Percentiles rank a stretch among this genome's conserved stretches.
Conservation (phyloP, 23 red algal genomes). For the Gracilaria gracilis region DNA sequence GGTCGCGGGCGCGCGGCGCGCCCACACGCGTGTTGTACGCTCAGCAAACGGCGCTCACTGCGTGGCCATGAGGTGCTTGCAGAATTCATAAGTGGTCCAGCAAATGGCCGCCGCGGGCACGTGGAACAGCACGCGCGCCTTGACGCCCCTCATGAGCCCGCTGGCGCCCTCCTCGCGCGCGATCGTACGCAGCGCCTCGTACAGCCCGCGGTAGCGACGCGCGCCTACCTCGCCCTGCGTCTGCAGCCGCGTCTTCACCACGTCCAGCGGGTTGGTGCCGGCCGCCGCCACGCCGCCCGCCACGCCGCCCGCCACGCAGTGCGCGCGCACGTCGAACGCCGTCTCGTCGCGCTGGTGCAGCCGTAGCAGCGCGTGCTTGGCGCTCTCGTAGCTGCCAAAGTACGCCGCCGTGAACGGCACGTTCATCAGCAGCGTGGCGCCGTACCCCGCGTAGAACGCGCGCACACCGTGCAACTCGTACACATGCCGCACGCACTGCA, state of each 20-base stretch:
- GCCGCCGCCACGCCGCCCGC: slow-evolving; percentile 85
- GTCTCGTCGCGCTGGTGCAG: slow-evolving; percentile 28
- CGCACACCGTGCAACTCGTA: slow-evolving; percentile 70
- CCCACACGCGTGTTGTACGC: too few species aligned
- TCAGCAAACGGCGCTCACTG: too few species aligned
- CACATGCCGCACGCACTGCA: slow-evolving; percentile 61
- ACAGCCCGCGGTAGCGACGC: slow-evolving; percentile 83
- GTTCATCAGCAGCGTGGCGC: slow-evolving; percentile 93
- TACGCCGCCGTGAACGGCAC: slow-evolving; percentile 90
- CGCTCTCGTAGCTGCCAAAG: slow-evolving; percentile 82
- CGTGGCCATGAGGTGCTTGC: slow-evolving; percentile 65
- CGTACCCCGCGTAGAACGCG: slow-evolving; percentile 91
- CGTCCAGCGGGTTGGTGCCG: slow-evolving; percentile 91
- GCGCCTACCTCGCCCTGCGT: slow-evolving; percentile 98
- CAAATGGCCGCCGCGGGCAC: slow-evolving; percentile 92
- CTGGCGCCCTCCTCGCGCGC: slow-evolving; percentile 73
- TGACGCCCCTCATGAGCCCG: slow-evolving; percentile 83
- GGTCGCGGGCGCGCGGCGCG: too few species aligned
- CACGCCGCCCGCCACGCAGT: slow-evolving; percentile 76
- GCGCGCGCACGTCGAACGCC: slow-evolving; percentile 41
- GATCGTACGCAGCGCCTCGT: slow-evolving; percentile 68
- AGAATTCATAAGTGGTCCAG: slow-evolving; percentile 92
- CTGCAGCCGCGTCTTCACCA: slow-evolving; percentile 93
- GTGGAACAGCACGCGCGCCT: slow-evolving; percentile 92
- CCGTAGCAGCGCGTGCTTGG: slow-evolving; percentile 55